Evolutionary conservation across 2,329 filamentous ascomycete genomes (phyloP).

Genomic region (Xylariales sp.): DNA sequence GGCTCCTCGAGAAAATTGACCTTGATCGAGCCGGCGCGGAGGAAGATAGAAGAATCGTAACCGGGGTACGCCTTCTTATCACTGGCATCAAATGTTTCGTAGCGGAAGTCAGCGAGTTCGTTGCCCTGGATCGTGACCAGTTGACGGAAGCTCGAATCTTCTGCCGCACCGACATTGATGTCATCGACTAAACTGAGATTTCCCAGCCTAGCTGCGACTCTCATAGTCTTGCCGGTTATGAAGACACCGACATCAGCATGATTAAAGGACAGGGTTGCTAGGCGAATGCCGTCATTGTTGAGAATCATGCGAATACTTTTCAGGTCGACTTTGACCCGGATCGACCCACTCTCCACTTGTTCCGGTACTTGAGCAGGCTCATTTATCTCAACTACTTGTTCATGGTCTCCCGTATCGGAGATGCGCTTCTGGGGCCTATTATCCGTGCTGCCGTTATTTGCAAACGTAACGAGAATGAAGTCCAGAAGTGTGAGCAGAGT

Average conservation of each 20-base stretch:
- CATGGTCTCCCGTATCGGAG: slow-evolving; percentile 50
- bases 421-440: slow-evolving; percentile 51
- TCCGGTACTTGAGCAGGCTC: slow-evolving; percentile 52
- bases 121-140: slow-evolving; percentile 95
- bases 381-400: slow-evolving; percentile 55
- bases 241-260: slow-evolving; percentile 93
- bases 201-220: slow-evolving; percentile 85
- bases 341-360: slow-evolving; percentile 73
- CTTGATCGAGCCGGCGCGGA: slow-evolving; percentile 94
- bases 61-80: slow-evolving; percentile 82
- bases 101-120: slow-evolving; percentile 95
- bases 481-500: slow-evolving; percentile 93
- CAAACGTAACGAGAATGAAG: slow-evolving; percentile 93
- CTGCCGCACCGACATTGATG: slow-evolving; percentile 88
- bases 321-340: slow-evolving; percentile 91
- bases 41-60: slow-evolving; percentile 90
- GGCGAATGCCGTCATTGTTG: slow-evolving; percentile 95
- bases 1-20: slow-evolving; percentile 97
- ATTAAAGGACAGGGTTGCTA: slow-evolving; percentile 92
- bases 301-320: slow-evolving; percentile 94
- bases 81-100: slow-evolving; percentile 89
- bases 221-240: slow-evolving; percentile 86
- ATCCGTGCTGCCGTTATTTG: slow-evolving; percentile 62
- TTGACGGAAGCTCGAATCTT: slow-evolving; percentile 82
- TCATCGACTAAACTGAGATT: slow-evolving; percentile 92